Conservation (phyloP, 1,139 yeast genomes). For the Insectozyma bohioensis region DNA sequence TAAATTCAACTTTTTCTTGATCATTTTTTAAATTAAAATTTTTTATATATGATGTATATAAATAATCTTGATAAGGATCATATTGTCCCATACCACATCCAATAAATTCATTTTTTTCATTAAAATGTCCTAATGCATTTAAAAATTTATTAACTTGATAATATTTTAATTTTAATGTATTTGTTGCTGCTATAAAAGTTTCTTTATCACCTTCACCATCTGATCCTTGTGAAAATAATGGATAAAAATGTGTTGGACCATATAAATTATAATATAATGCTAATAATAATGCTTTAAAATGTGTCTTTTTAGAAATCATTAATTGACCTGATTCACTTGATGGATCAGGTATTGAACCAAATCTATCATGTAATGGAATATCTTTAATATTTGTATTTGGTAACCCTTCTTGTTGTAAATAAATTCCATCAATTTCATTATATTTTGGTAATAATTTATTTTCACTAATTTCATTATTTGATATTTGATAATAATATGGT, state of each 20-base stretch:
- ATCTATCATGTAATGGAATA: conserved; percentile 45
- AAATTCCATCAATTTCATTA: conserved; percentile 24
- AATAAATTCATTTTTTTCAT: conserved; percentile 19
- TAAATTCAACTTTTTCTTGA: conserved; percentile 11
- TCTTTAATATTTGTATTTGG: conserved; percentile 17
- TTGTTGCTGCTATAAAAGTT: conserved; percentile 58
- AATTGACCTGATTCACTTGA: conserved; percentile 65
- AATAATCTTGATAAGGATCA: conserved; percentile 62
- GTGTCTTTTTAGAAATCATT: conserved; percentile 52
- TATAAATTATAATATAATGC: conserved; percentile 56
- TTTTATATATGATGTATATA: conserved; percentile 13
- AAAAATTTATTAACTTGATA: conserved; percentile 51
- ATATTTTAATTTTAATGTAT: conserved; percentile 32
- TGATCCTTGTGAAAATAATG: conserved; percentile 55
- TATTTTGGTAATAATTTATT: conserved; percentile 25
- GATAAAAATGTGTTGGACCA: conserved; percentile 58
- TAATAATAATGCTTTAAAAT: conserved; percentile 49
- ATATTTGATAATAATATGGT: conserved; percentile 55
- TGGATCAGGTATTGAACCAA: conserved; percentile 56
- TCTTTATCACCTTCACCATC: conserved; percentile 70
- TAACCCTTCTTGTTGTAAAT: conserved; percentile 14
- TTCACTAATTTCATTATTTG: conserved; percentile 53
- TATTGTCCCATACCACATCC: conserved; percentile 73
- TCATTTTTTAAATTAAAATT: conserved; percentile 8
- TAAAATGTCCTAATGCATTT: conserved; percentile 35